A percentile compares a stretch with the other conserved stretches of the same genome.
These are phyloP conservation scores for Camellia lanceoleosa DNA, from an alignment of 148 eudicot genomes.

Conservation along the genomic window DNA sequence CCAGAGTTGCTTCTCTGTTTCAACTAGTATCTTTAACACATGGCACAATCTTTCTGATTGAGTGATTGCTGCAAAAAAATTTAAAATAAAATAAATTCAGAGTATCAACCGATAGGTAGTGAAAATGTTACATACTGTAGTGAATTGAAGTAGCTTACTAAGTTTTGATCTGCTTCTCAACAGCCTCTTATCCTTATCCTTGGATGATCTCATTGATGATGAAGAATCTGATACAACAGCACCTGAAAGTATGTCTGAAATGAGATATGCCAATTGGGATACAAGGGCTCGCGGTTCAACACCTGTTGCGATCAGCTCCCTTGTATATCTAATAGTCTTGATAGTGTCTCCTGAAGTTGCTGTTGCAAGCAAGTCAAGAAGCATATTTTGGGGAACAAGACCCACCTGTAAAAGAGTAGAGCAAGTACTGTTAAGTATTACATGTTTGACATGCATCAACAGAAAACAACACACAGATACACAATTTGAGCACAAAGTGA, in stretches of 20 bases:
- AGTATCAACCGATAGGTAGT: background rate
- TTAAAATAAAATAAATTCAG: too few relatives aligned
- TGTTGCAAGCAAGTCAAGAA: slow-evolving; percentile 18
- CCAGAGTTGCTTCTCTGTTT: slow-evolving; percentile 21
- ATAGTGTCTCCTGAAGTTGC: slow-evolving; percentile 24
- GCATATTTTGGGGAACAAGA: slow-evolving; percentile 20
- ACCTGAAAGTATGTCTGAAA: slow-evolving; percentile 13
- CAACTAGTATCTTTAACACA: slow-evolving; percentile 20
- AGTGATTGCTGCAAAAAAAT: slow-evolving; percentile 18
- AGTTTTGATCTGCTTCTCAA: slow-evolving; percentile 7
- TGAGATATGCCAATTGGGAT: slow-evolving; percentile 18
- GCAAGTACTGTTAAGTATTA: background rate
- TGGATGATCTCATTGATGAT: slow-evolving; percentile 5
- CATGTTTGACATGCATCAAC: too few relatives aligned
- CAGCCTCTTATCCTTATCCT: slow-evolving; percentile 1
- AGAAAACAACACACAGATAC: background rate
- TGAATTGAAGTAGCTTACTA: slow-evolving; percentile 11
- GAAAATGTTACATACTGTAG: background rate
- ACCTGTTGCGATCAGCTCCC: slow-evolving; percentile 16
- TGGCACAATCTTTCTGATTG: slow-evolving; percentile 13
- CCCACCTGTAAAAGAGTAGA: slow-evolving; percentile 19
- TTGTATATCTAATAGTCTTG: slow-evolving; percentile 17
- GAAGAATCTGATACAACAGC: slow-evolving; percentile 13
- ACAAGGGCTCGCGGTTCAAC: slow-evolving; percentile 17
- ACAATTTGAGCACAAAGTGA: background rate